Base-by-base conservation (phyloP, 192 early-diverging fungal genomes). In the Phycomyces nitens region DNA sequence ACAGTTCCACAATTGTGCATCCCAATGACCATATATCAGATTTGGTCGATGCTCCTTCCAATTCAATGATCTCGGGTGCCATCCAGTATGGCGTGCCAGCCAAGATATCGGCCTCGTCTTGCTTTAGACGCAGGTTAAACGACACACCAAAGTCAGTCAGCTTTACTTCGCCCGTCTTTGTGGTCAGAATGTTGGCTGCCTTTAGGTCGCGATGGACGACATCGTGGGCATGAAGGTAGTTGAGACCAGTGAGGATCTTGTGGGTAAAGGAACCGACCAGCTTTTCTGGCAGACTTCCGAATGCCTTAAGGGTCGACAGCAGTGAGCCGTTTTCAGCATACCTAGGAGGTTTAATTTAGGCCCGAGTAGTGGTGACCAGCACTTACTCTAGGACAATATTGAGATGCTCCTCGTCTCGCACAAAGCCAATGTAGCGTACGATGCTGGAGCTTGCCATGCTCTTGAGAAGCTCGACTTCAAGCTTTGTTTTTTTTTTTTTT, bases 11-110 rank as follows among this genome's bases (percentile, higher is more conserved):
- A 14, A 94, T 75, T 0, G 96, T 99, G 65, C 95, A 97, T 29
- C 94, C 96, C 34, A 99, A 77, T 53, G 90, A 92, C 88, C 96
- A 99, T 26, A 99, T 94, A 66, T 99, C 96, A 0, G 95, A 97
- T 20, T 88, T 84, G 16, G 87, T 84, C 9, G 86, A 89, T 1
- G 92, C 90, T 10, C 95, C 94, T 53, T 88, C 83, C 9, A 97
- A 80, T 71, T 93, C 88, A 67, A 99, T 99, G 3, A 96, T 85
- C 64, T 94, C 92, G 5, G 92, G 92, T 6, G 92, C 92, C 92
- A 94, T 89, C 89, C 91, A 91, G 69, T 92, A 87, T 0, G 89
- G 88, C 29, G 90, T 94, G 20, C 94, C 94, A 15, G 92, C 90
- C 11, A 88, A 84, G 1, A 73, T 77, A 24, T 79, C 77, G 3